Percentiles rank a stretch among this genome's conserved stretches.
These are phyloP conservation scores for Theileria annulata DNA, from an alignment of 169 alveolate genomes.

Conservation along the genomic window DNA sequence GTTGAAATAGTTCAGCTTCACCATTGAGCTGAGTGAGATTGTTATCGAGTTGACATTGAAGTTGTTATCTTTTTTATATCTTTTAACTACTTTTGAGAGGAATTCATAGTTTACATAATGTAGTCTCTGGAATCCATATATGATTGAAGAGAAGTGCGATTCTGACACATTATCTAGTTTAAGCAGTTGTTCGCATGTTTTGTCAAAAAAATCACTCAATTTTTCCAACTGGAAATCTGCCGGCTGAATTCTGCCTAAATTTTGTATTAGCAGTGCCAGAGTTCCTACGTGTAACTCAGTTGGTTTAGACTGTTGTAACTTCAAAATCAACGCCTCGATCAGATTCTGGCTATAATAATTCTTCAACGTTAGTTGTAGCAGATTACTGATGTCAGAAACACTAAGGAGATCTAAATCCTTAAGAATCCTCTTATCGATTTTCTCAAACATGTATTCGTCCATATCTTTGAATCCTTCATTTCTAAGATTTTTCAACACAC, in stretches of 20 bases:
- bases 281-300: slow-evolving; percentile 30
- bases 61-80: slow-evolving; percentile 42
- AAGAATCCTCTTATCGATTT: slow-evolving; percentile 25
- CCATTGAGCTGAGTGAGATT: slow-evolving; percentile 46
- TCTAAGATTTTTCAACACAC: slow-evolving; percentile 2
- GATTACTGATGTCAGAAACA: slow-evolving; percentile 29
- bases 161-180: slow-evolving; percentile 9
- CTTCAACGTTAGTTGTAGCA: slow-evolving; percentile 44
- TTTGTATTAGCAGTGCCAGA: slow-evolving; percentile 38
- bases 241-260: slow-evolving; percentile 58
- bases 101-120: slow-evolving; percentile 48
- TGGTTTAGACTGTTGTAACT: slow-evolving; percentile 23
- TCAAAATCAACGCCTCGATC: slow-evolving; percentile 40
- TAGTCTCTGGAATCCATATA: slow-evolving; percentile 55
- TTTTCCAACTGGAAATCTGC: neutral
- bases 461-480: slow-evolving; percentile 41
- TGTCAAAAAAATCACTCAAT: slow-evolving; percentile 15
- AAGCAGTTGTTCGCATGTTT: slow-evolving; percentile 29
- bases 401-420: slow-evolving; percentile 3
- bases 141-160: slow-evolving; percentile 42
- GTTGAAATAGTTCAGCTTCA: slow-evolving; percentile 40
- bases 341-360: slow-evolving; percentile 57
- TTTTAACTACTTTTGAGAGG: slow-evolving; percentile 25
- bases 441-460: slow-evolving; percentile 36
- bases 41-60: slow-evolving; percentile 55